Percentiles rank a stretch among this genome's conserved stretches.
These are phyloP conservation scores for Elsinoe australis DNA, from an alignment of 2,329 filamentous ascomycete species.

Conservation along the genomic window DNA sequence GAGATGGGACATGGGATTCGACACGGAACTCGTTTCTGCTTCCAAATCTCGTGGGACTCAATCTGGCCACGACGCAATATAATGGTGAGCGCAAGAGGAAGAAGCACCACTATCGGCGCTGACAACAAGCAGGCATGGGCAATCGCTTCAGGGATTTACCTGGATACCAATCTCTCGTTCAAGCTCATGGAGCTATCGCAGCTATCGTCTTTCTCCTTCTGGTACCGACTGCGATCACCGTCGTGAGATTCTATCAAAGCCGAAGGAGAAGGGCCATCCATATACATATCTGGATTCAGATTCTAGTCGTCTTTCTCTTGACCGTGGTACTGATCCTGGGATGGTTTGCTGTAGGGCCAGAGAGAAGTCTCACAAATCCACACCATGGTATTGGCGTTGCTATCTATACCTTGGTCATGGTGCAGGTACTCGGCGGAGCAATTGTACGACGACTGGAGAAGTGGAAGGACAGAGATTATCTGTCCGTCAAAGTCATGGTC, in stretches of 20 bases:
- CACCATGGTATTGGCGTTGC: slow-evolving; percentile 79
- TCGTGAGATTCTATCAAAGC: slow-evolving; percentile 61
- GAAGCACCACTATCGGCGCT: not conserved
- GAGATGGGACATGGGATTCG: slow-evolving; percentile 78
- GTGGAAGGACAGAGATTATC: slow-evolving; percentile 43
- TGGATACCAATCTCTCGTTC: slow-evolving; percentile 64
- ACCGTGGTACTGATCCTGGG: slow-evolving; percentile 68
- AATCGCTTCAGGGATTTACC: slow-evolving; percentile 64
- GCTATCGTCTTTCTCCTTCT: slow-evolving; percentile 67
- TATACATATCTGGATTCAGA: slow-evolving; percentile 66
- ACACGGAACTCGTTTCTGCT: slow-evolving; percentile 68
- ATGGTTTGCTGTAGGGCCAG: slow-evolving; percentile 68
- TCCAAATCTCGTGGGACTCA: slow-evolving; percentile 66
- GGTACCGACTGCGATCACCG: slow-evolving; percentile 65
- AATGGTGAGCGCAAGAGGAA: slow-evolving; percentile 53
- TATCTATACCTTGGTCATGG: slow-evolving; percentile 63
- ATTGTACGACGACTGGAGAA: slow-evolving; percentile 24
- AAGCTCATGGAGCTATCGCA: slow-evolving; percentile 64
- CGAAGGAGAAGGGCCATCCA: slow-evolving; percentile 55
- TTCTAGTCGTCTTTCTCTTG: slow-evolving; percentile 58
- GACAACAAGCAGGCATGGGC: slow-evolving; percentile 59
- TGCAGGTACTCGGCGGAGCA: slow-evolving; percentile 53
- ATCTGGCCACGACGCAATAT: slow-evolving; percentile 75
- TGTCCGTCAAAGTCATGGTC: slow-evolving; percentile 53
- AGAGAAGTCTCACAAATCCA: slow-evolving; percentile 66